Conservation (phyloP, 139 green algal genomes). For the Coccomyxa sp. region DNA sequence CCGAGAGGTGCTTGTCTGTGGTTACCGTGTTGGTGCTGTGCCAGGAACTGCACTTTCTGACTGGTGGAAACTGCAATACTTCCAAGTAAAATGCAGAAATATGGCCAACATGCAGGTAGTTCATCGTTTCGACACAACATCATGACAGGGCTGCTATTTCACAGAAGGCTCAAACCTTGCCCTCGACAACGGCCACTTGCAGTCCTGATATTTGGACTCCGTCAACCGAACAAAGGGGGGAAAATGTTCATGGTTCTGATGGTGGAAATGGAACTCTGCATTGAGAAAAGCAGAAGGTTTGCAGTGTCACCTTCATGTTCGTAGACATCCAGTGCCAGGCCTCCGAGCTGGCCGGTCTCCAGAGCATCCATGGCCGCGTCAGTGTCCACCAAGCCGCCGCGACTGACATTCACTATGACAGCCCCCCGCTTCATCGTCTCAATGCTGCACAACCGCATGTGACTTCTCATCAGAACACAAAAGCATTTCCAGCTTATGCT, state of each 20-base stretch:
- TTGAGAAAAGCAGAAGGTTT: no score
- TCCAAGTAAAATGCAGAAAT: no score
- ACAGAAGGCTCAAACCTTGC: background rate
- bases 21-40: no score
- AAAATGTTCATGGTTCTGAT: background rate
- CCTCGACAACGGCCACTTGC: background rate
- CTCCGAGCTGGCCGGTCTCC: conserved; percentile 47
- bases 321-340: conserved; percentile 27
- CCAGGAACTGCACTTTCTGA: no score
- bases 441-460: conserved; percentile 30
- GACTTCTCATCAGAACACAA: background rate
- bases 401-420: conserved; percentile 70
- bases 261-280: no score
- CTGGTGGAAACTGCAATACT: no score
- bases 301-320: conserved; percentile 28
- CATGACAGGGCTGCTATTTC: no score
- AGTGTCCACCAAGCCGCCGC: conserved; percentile 73
- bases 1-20: no score
- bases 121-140: no score
- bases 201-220: background rate
- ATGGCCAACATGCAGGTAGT: no score
- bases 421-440: conserved; percentile 51
- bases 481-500: background rate
- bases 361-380: conserved; percentile 56
- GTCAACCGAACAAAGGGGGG: background rate